Conservation (phyloP, 179 eudicot species). For the Camellia oleifera region DNA sequence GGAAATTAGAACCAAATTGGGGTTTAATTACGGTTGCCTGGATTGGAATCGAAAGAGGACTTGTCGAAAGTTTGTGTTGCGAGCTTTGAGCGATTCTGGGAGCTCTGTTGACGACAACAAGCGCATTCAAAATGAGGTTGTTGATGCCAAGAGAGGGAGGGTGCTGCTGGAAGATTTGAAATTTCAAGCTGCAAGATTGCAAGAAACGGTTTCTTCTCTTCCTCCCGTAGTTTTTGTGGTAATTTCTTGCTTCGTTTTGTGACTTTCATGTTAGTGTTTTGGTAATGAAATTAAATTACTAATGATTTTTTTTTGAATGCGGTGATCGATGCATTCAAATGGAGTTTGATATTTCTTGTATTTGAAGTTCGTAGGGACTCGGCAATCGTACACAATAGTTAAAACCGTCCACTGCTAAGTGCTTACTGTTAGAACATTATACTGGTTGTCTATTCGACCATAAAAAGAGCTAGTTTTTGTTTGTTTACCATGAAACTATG, state of each 20-base stretch:
- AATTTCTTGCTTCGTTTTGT: slow-evolving; percentile 12
- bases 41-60: slow-evolving; percentile 23
- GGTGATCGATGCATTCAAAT: not conserved
- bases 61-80: slow-evolving; percentile 26
- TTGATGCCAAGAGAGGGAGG: slow-evolving; percentile 7
- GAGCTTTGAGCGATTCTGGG: slow-evolving; percentile 21
- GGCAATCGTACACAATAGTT: too few species aligned
- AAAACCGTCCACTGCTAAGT: too few species aligned
- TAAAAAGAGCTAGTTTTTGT: too few species aligned
- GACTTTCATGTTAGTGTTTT: not conserved
- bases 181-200: slow-evolving; percentile 29
- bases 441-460: too few species aligned
- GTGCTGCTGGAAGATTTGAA: slow-evolving; percentile 14
- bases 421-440: too few species aligned
- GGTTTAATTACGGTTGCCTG: slow-evolving; percentile 21
- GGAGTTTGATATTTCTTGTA: not conserved
- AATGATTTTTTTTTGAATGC: not conserved
- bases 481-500: too few species aligned
- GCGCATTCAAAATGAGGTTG: slow-evolving; percentile 14
- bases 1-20: slow-evolving; percentile 24
- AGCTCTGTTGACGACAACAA: slow-evolving; percentile 17
- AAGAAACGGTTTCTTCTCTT: slow-evolving; percentile 37
- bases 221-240: slow-evolving; percentile 56
- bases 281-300: not conserved
- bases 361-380: not conserved